Conservation (phyloP, 805 yeast genomes). For the Wickerhamomyces chaumierensis region DNA sequence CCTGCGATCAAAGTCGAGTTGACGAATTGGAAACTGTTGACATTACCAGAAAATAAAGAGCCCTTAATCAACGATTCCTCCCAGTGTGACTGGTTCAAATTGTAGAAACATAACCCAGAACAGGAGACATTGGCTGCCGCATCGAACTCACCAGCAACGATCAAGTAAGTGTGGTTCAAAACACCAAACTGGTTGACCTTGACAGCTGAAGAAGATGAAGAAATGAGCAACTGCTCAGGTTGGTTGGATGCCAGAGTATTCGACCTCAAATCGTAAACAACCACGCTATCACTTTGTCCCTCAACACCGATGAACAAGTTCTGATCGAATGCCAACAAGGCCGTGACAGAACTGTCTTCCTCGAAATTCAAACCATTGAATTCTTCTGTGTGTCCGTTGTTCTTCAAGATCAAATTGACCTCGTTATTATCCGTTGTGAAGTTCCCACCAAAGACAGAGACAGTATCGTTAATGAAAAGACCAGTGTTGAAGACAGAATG, state of each 20-base stretch:
- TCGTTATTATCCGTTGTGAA: constrained; percentile 24
- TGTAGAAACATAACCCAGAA: constrained; percentile 54
- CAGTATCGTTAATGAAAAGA: constrained; percentile 32
- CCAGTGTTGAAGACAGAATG: constrained; percentile 23
- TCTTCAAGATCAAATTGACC: constrained; percentile 16
- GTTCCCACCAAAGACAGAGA: constrained; percentile 50
- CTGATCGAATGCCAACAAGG: constrained; percentile 10
- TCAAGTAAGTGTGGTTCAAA: constrained; percentile 28
- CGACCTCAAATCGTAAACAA: constrained; percentile 38
- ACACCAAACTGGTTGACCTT: constrained; percentile 26
- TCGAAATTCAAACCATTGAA: constrained; percentile 19
- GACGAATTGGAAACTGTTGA: constrained; percentile 41
- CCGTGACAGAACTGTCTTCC: constrained; percentile 8
- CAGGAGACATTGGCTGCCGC: constrained; percentile 49
- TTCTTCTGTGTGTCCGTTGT: constrained; percentile 16
- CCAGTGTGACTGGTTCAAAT: constrained; percentile 45
- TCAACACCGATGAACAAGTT: constrained; percentile 32
- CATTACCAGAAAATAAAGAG: constrained; percentile 33
- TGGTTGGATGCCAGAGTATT: constrained; percentile 12
- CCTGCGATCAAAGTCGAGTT: constrained; percentile 30
- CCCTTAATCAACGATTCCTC: constrained; percentile 21
- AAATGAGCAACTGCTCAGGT: constrained; percentile 5
- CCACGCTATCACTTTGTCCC: constrained; percentile 34
- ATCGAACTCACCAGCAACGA: constrained; percentile 68
- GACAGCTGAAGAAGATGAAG: constrained; percentile 17